Evolutionary conservation across 75 land plant species (phyloP), one percentile per base, ranked within the genome.

Genomic region (Adiantum capillusveneris): DNA sequence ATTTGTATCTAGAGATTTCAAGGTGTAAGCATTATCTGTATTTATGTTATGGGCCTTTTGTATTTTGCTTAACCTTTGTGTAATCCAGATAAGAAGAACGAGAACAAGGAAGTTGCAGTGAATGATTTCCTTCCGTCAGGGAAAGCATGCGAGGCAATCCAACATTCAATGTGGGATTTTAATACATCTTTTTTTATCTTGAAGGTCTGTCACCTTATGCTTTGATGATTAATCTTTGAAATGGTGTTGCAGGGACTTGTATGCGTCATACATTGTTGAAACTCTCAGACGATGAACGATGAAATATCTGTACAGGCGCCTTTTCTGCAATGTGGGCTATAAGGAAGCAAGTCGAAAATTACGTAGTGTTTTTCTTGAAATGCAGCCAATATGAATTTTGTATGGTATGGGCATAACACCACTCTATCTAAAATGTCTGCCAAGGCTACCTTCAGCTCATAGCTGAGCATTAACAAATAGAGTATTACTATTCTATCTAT

Each of bases 61-160:
- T 2, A 6, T 2, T 19, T 69, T 51, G 17, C 60, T 76, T 76
- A 46, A 72, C 70, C 18, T 42, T 19, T 0, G 18, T 22, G 49
- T 19, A 50, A 76, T 31, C 12, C 34, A 79, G 90, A 86, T 62
- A 86, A 86, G 76, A 86, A 83, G 66, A 86, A 86, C 58, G 90
- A 86, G 67, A 86, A 86, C 72, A 86, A 87, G 43, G 84, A 84
- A 65, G 91, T 87, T 52, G 84, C 84, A 34, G 91, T 87, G 16
- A 53, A 87, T 60, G 84, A 84, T 0, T 87, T 87, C 60, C 63
- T 84, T 55, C 82, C 84, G 21, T 59, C 88, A 18, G 6, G 31
- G 0, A 41, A 58, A 44, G 91, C 91, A 18, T 0, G 1, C 54
- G 84, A 84, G 39, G 91, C 83, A 17, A 71, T 87, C 44, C 65